Conservation (phyloP, 2,329 filamentous ascomycete genomes). For the Fusarium sacchari region DNA sequence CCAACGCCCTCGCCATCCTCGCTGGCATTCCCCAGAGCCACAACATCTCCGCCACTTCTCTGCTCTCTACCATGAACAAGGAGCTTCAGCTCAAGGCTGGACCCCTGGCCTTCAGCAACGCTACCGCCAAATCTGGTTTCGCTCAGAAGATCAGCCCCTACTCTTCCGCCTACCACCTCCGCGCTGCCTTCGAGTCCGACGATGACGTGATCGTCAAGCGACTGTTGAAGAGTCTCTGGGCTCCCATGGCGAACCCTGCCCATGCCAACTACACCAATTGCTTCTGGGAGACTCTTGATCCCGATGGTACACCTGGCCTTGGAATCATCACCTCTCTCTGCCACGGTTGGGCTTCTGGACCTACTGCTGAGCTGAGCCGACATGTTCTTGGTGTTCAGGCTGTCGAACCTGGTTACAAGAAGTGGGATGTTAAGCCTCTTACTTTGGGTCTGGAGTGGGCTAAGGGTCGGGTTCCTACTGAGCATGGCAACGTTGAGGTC, state of each 20-base stretch:
- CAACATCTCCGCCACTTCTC: background rate
- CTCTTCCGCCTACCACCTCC: background rate
- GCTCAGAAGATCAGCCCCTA: slow-evolving; percentile 13
- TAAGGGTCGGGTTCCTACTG: background rate
- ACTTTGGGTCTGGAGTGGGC: background rate
- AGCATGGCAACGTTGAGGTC: background rate
- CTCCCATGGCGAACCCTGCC: background rate
- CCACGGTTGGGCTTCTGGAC: background rate
- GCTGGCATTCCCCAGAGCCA: background rate
- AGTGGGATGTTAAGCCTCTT: background rate
- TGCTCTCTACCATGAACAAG: background rate
- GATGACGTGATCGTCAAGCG: fast-evolving
- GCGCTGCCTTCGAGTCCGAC: background rate
- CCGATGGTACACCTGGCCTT: background rate
- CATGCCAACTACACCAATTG: background rate
- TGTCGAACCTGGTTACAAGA: background rate
- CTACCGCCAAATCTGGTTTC: background rate
- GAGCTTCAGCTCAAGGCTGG: background rate
- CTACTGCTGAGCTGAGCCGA: background rate
- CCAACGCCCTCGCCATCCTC: background rate
- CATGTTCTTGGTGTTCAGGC: background rate
- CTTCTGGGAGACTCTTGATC: slow-evolving; percentile 1
- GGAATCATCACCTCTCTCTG: background rate
- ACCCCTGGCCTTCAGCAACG: background rate
- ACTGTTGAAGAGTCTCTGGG: background rate